Percentiles rank a stretch among this genome's conserved stretches.
Conservation (phyloP, 306 rosid genomes). For the Amphicarpaea edgeworthii region DNA sequence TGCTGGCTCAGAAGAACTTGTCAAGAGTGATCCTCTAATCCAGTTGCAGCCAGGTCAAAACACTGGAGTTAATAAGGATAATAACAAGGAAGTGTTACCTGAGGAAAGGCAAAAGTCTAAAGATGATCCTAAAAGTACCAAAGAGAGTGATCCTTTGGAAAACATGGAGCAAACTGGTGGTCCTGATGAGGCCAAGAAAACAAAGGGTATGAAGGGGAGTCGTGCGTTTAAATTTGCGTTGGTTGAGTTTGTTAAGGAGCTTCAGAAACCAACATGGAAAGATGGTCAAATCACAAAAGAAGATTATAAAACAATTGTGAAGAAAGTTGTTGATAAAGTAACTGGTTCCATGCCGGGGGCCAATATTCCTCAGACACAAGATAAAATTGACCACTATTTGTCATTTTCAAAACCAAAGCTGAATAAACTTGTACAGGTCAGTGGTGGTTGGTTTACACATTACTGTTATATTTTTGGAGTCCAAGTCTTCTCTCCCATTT, state of each 20-base stretch:
- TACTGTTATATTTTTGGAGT: slow-evolving; percentile 22
- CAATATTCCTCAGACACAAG: slow-evolving; percentile 81
- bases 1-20: slow-evolving; percentile 51
- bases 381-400: slow-evolving; percentile 82
- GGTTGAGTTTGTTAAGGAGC: slow-evolving; percentile 92
- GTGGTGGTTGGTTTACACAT: slow-evolving; percentile 42
- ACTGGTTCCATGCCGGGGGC: slow-evolving; percentile 72
- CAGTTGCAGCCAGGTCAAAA: slow-evolving; percentile 54
- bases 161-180: slow-evolving; percentile 62
- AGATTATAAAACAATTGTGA: slow-evolving; percentile 90
- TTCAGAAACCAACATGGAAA: slow-evolving; percentile 93
- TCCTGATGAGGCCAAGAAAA: slow-evolving; percentile 70
- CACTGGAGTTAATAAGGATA: slow-evolving; percentile 49
- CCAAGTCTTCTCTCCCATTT: not conserved
- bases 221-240: slow-evolving; percentile 93
- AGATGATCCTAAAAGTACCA: slow-evolving; percentile 70
- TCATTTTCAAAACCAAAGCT: slow-evolving; percentile 81
- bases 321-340: slow-evolving; percentile 92
- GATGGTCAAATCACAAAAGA: slow-evolving; percentile 92
- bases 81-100: slow-evolving; percentile 51
- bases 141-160: slow-evolving; percentile 62
- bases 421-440: slow-evolving; percentile 93
- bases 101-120: slow-evolving; percentile 49
- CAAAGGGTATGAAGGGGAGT: slow-evolving; percentile 76
- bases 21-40: slow-evolving; percentile 48